These are phyloP conservation scores for Leccinum boreale DNA, from an alignment of 768 basidiomycete species.

Conservation along the genomic window DNA sequence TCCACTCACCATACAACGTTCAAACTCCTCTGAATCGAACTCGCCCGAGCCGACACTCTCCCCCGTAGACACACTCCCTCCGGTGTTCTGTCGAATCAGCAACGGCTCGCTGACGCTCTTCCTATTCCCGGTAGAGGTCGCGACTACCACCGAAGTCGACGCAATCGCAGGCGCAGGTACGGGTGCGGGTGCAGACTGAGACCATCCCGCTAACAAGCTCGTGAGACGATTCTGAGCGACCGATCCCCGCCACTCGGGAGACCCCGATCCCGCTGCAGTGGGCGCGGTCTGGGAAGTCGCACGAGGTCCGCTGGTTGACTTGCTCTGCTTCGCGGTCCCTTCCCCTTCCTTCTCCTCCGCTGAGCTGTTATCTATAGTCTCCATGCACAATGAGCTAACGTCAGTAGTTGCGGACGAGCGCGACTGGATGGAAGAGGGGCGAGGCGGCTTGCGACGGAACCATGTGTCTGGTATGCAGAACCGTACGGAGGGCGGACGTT, in stretches of 20 bases:
- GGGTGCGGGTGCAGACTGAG: constrained; percentile 41
- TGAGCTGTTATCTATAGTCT: constrained; percentile 8
- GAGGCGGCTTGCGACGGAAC: constrained; percentile 69
- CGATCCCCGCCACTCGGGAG: constrained; percentile 51
- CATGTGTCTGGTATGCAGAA: constrained; percentile 78
- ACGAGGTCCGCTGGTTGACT: constrained; percentile 30
- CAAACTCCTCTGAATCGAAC: constrained; percentile 48
- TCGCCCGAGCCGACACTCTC: constrained; percentile 33
- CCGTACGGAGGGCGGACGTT: constrained; percentile 35
- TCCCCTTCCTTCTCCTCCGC: constrained; percentile 40
- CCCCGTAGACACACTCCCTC: constrained; percentile 25
- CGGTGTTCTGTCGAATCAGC: constrained; percentile 47
- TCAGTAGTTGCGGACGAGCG: constrained; percentile 53
- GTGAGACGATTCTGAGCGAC: constrained; percentile 60
- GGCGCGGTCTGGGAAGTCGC: constrained; percentile 15
- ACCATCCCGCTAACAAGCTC: constrained; percentile 65
- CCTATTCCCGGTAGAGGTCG: constrained; percentile 37
- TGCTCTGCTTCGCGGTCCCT: constrained; percentile 59
- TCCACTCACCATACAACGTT: constrained; percentile 63
- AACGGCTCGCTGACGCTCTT: constrained; percentile 74
- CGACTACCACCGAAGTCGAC: constrained; percentile 28
- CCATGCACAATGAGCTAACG: constrained; percentile 22
- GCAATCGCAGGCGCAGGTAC: constrained; percentile 8
- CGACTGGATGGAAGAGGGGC: constrained; percentile 44
- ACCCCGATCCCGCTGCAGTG: constrained; percentile 18